phyloP scores from a whole-genome alignment of 768 basidiomycete genomes.

The Phaeotremella fagi region DNA sequence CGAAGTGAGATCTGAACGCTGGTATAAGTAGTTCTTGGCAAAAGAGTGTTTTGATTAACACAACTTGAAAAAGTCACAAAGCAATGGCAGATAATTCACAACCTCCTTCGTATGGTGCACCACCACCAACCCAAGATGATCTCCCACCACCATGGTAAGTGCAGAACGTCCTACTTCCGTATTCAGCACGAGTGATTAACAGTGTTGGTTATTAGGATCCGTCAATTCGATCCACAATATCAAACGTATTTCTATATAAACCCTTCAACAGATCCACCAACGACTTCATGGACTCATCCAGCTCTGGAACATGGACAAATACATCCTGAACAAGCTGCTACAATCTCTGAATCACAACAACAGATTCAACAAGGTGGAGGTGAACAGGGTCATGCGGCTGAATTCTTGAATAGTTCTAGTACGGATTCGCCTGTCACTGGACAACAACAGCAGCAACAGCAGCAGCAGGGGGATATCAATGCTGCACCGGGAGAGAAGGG shows the following conservation, averaged over 20 bases:
- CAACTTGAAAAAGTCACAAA: too few species aligned
- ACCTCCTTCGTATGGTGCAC: not conserved
- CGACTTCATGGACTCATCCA: constrained; percentile 30
- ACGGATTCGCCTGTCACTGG: constrained; percentile 6
- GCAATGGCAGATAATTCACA: not conserved
- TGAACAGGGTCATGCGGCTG: constrained; percentile 13
- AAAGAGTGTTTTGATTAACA: too few species aligned
- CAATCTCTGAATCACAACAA: not conserved
- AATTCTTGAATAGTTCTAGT: constrained; percentile 14
- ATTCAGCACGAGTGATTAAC: not conserved
- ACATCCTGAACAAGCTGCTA: constrained; percentile 24
- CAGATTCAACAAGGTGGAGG: too few species aligned
- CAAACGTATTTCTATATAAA: constrained; percentile 30
- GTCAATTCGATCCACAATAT: constrained; percentile 25
- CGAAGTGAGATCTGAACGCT: too few species aligned
- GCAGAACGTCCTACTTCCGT: not conserved
- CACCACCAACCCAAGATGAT: not conserved
- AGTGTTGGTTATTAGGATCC: constrained; percentile 16
- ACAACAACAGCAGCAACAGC: not conserved
- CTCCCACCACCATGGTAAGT: constrained; percentile 10
- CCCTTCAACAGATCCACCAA: constrained; percentile 25
- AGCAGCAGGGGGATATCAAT: not conserved
- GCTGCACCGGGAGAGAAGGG: constrained; percentile 10
- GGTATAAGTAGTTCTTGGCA: too few species aligned
- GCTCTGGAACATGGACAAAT: constrained; percentile 10